A percentile compares a stretch with the other conserved stretches of the same genome.
Conservation (phyloP, 1,284 basidiomycete species). For the Macrocystidia cucumis region DNA sequence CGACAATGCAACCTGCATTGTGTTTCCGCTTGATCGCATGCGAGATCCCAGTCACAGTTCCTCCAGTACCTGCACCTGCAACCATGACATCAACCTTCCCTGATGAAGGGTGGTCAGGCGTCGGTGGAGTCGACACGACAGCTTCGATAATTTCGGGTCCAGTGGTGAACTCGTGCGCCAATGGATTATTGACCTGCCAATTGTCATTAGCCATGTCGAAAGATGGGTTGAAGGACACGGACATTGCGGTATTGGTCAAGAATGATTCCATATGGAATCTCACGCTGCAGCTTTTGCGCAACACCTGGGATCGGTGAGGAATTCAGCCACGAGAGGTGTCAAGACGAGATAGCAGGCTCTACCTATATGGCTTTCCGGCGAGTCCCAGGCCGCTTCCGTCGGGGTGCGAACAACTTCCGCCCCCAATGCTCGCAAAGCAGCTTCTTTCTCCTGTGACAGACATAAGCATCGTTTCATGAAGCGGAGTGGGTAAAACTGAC, state of each 20-base stretch:
- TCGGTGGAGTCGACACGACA: conserved; percentile 55
- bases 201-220: not conserved
- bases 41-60: conserved; percentile 86
- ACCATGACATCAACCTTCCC: conserved; percentile 79
- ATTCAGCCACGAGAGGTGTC: conserved; percentile 67
- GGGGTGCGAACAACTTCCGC: conserved; percentile 94
- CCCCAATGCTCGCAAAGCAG: conserved; percentile 83
- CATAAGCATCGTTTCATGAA: conserved; percentile 2
- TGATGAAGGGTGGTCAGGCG: conserved; percentile 45
- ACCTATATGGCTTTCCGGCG: conserved; percentile 88
- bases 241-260: conserved; percentile 87
- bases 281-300: conserved; percentile 67
- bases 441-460: conserved; percentile 78
- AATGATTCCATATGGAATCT: conserved; percentile 84
- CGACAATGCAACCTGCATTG: conserved; percentile 62
- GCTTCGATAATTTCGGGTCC: conserved; percentile 86
- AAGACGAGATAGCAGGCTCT: conserved; percentile 29
- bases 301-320: conserved; percentile 79
- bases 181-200: conserved; percentile 74
- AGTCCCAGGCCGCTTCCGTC: conserved; percentile 81
- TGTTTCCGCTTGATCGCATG: conserved; percentile 76
- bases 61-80: conserved; percentile 93
- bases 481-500: conserved; percentile 26
- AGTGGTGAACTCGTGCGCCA: conserved; percentile 84
- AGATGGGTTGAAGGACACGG: conserved; percentile 14